Evolutionary conservation across 495 filamentous ascomycete genomes (phyloP), one percentile per base, ranked within the genome.

Genomic region (Letharia columbiana): DNA sequence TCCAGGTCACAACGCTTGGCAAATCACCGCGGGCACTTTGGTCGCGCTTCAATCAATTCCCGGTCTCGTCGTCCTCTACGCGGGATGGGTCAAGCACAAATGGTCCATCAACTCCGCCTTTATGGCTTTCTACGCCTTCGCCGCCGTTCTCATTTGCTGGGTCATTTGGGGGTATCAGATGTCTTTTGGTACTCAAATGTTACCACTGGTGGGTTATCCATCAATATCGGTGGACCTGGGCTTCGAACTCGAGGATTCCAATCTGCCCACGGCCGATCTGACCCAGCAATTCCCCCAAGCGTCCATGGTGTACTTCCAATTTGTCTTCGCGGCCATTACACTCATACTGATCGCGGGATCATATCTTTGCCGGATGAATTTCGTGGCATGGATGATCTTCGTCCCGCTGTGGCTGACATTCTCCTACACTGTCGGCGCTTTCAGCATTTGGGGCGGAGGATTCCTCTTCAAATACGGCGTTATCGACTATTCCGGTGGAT

Each of bases 281-380:
- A 68, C 71, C 7, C 74, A 76, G 42, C 72, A 73, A 65, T 84
- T 77, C 69, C 80, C 80, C 20, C 62, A 77, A 66, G 76, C 79
- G 7, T 84, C 82, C 15, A 84, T 84, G 82, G 73, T 83, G 0
- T 84, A 84, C 71, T 84, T 84, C 73, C 82, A 84, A 65, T 84
- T 84, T 67, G 82, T 82, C 60, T 84, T 84, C 72, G 79, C 82
- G 0, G 82, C 82, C 47, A 84, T 84, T 70, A 84, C 82, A 2
- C 75, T 82, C 33, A 71, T 83, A 45, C 77, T 84, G 59, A 73
- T 81, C 62, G 82, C 80, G 4, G 82, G 82, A 12, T 75, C 79
- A 15, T 78, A 76, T 61, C 73, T 84, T 13, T 79, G 80, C 47
- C 74, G 82, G 20, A 82, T 84, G 77, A 84, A 78, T 69, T 82